Evolutionary conservation across 208 protist species (phyloP).

Genomic region (Phytomonas serpens): DNA sequence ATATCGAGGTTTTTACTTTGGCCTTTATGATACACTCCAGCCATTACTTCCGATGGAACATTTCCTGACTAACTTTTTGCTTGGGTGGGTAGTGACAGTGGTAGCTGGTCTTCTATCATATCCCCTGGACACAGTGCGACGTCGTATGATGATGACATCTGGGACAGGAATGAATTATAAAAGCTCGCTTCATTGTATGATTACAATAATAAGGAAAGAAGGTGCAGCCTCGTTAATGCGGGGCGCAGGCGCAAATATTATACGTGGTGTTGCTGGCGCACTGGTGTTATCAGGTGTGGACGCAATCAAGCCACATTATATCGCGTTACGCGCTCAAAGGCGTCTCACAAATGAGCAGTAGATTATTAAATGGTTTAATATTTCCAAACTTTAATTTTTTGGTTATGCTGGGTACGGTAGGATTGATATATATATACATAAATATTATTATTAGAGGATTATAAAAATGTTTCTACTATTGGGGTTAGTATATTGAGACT

Average conservation of each 20-base stretch:
- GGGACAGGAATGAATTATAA: slow-evolving; percentile 61
- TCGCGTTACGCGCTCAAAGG: slow-evolving; percentile 35
- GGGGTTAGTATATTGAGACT: background rate
- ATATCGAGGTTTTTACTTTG: slow-evolving; percentile 97
- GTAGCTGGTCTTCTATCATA: slow-evolving; percentile 83
- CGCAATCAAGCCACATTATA: slow-evolving; percentile 77
- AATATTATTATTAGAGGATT: background rate
- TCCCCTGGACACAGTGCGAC: slow-evolving; percentile 96
- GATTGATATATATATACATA: background rate
- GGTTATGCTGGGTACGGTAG: background rate
- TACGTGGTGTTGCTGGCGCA: slow-evolving; percentile 71
- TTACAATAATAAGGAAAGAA: slow-evolving; percentile 52
- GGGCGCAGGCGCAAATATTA: slow-evolving; percentile 67
- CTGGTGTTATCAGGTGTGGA: slow-evolving; percentile 75
- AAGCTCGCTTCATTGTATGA: slow-evolving; percentile 62
- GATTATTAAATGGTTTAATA: slow-evolving; percentile 3
- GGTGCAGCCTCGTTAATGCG: slow-evolving; percentile 43
- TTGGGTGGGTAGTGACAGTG: slow-evolving; percentile 65
- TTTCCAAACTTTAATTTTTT: background rate
- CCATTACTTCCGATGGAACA: slow-evolving; percentile 56
- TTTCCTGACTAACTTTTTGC: slow-evolving; percentile 66
- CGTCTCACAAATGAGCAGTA: slow-evolving; percentile 11
- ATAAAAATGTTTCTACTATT: background rate
- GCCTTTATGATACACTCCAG: slow-evolving; percentile 90
- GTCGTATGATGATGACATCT: slow-evolving; percentile 95